phyloP scores from a whole-genome alignment of 73 alveolate genomes.

The Symbiodinium pilosum region DNA sequence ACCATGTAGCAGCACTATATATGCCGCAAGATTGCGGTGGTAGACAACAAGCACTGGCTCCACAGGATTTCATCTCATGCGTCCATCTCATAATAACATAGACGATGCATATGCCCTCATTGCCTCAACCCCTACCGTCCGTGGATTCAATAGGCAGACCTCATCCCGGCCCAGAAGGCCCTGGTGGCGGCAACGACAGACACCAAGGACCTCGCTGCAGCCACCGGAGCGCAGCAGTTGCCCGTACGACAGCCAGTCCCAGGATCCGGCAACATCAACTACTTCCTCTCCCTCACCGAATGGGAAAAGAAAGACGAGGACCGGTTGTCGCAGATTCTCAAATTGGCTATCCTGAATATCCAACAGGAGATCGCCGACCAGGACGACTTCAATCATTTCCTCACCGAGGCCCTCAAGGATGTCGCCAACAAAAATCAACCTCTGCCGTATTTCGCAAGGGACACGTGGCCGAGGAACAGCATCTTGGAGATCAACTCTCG shows the following conservation, averaged over 20 bases:
- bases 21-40: neutral
- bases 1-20: neutral
- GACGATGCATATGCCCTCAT: neutral
- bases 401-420: neutral
- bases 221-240: too few relatives aligned
- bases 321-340: too few relatives aligned
- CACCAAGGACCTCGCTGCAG: neutral
- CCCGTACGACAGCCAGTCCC: too few relatives aligned
- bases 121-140: neutral
- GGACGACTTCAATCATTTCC: neutral
- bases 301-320: too few relatives aligned
- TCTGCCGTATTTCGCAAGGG: neutral
- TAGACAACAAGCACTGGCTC: neutral
- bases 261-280: neutral
- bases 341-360: too few relatives aligned
- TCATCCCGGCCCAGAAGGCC: neutral
- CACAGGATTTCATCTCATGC: neutral
- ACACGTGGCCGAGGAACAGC: too few relatives aligned
- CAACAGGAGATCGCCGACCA: neutral
- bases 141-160: neutral
- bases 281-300: neutral
- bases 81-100: too few relatives aligned
- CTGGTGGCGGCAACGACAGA: neutral
- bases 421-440: neutral
- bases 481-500: too few relatives aligned